Conservation (phyloP, 768 basidiomycete genomes). For the Podaxis rugospora region DNA sequence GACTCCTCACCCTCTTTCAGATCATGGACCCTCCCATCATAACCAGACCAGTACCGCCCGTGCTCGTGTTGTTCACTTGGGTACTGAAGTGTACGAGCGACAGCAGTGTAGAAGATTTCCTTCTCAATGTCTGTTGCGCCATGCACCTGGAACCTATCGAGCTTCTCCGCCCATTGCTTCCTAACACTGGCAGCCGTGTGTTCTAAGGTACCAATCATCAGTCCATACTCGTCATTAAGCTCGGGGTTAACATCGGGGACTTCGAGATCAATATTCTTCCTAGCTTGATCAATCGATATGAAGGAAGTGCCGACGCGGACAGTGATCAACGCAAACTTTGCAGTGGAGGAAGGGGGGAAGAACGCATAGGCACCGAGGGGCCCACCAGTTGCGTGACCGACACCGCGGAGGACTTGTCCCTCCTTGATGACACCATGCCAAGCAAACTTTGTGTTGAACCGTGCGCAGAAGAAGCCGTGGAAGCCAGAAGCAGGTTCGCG, state of each 20-base stretch:
- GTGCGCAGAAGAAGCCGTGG: constrained; percentile 56
- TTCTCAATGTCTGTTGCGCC: constrained; percentile 35
- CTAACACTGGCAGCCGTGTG: constrained; percentile 45
- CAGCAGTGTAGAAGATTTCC: constrained; percentile 53
- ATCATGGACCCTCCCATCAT: constrained; percentile 59
- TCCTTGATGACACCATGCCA: constrained; percentile 46
- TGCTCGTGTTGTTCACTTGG: constrained; percentile 73
- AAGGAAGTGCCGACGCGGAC: constrained; percentile 70
- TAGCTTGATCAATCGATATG: constrained; percentile 66
- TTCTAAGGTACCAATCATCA: constrained; percentile 34
- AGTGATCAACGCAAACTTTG: constrained; percentile 29
- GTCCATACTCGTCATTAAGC: not conserved
- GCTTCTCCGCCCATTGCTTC: constrained; percentile 52
- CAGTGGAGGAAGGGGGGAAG: constrained; percentile 28
- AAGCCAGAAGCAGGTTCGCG: constrained; percentile 34
- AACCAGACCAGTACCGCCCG: constrained; percentile 71
- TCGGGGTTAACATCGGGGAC: constrained; percentile 17
- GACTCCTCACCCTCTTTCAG: constrained; percentile 43
- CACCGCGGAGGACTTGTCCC: constrained; percentile 27
- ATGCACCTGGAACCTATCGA: constrained; percentile 45
- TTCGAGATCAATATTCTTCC: constrained; percentile 40
- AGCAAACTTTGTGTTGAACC: constrained; percentile 44
- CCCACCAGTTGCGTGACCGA: constrained; percentile 32
- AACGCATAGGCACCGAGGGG: constrained; percentile 47
- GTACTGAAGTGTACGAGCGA: constrained; percentile 67